phyloP scores from a whole-genome alignment of 2,329 filamentous ascomycete species.

The Verticillium longisporum region DNA sequence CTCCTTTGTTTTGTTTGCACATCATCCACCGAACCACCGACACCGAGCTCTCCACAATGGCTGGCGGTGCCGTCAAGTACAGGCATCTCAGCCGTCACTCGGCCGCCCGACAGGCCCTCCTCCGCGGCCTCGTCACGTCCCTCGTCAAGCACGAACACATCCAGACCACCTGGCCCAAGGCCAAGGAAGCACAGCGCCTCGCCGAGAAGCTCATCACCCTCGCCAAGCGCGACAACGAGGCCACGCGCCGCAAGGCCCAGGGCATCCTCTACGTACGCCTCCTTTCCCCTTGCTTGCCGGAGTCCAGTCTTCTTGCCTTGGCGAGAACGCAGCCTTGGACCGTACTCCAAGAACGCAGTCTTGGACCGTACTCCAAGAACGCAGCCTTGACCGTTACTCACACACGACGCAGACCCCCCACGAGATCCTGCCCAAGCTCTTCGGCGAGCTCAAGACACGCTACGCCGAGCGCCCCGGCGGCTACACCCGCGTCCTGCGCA shows the following conservation, averaged over 20 bases:
- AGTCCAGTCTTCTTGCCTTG: too few relatives aligned
- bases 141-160: slow-evolving; percentile 92
- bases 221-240: slow-evolving; percentile 87
- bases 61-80: slow-evolving; percentile 80
- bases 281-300: too few relatives aligned
- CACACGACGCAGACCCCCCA: slow-evolving; percentile 51
- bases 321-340: too few relatives aligned
- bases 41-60: slow-evolving; percentile 50
- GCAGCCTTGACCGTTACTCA: slow-evolving; percentile 34
- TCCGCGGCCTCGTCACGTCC: slow-evolving; percentile 93
- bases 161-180: slow-evolving; percentile 91
- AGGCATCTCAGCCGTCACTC: slow-evolving; percentile 82
- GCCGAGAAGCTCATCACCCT: slow-evolving; percentile 93
- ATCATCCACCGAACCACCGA: not conserved
- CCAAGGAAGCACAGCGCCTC: slow-evolving; percentile 90
- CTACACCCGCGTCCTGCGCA: slow-evolving; percentile 90
- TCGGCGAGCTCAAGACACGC: slow-evolving; percentile 72
- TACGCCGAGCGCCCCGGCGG: slow-evolving; percentile 78
- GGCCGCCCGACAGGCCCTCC: slow-evolving; percentile 81
- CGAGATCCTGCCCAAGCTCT: slow-evolving; percentile 74
- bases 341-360: too few relatives aligned
- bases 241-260: slow-evolving; percentile 66
- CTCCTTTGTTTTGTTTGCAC: not conserved
- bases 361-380: too few relatives aligned
- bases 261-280: slow-evolving; percentile 70